Percentiles rank a stretch among this genome's conserved stretches.
These are phyloP conservation scores for Plectosphaerella cucumerina DNA, from an alignment of 2,329 filamentous ascomycete species.

Conservation along the genomic window DNA sequence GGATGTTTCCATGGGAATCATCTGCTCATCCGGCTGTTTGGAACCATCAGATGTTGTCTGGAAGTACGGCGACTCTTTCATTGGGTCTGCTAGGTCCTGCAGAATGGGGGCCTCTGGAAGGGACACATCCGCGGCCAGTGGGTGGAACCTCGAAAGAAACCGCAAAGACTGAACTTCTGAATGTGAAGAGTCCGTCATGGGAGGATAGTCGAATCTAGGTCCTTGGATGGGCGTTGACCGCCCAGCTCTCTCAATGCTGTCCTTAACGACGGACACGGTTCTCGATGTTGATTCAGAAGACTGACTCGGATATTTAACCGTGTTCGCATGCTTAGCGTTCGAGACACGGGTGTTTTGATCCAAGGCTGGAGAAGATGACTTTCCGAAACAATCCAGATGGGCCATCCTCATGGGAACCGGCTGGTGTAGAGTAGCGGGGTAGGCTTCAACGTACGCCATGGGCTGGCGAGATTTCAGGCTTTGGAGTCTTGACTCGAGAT, in stretches of 20 bases:
- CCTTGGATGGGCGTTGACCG: background rate
- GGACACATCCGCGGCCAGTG: too few relatives aligned
- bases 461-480: background rate
- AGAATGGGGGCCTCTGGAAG: background rate
- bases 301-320: too few relatives aligned
- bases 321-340: too few relatives aligned
- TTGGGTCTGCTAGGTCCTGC: background rate
- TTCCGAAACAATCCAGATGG: background rate
- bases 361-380: background rate
- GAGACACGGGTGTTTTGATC: too few relatives aligned
- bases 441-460: slow-evolving; percentile 2
- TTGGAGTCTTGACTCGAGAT: background rate
- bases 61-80: too few relatives aligned
- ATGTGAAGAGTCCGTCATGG: background rate
- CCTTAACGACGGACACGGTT: too few relatives aligned
- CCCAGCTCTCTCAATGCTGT: too few relatives aligned
- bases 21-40: too few relatives aligned
- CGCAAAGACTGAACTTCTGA: background rate
- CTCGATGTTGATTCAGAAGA: too few relatives aligned
- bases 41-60: too few relatives aligned
- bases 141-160: too few relatives aligned
- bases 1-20: too few relatives aligned
- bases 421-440: slow-evolving; percentile 6
- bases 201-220: background rate
- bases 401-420: slow-evolving; percentile 10